Evolutionary conservation across 2,329 filamentous ascomycete genomes (phyloP).

Genomic region (Microdochium bolleyi): DNA sequence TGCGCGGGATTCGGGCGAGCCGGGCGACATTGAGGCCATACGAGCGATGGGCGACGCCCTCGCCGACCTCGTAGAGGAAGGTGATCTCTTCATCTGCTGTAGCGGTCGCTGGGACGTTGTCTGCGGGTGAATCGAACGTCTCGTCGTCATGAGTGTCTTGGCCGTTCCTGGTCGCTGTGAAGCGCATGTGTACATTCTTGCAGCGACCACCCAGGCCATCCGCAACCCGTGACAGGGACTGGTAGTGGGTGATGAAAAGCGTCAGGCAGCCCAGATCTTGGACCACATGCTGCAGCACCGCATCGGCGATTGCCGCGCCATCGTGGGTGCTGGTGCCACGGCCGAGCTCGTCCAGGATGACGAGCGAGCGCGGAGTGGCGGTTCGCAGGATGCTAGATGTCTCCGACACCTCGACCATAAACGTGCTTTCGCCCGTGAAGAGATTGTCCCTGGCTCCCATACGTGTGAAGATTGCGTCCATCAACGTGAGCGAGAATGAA

Average conservation of each 20-base stretch:
- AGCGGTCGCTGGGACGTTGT: slow-evolving; percentile 23
- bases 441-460: slow-evolving; percentile 97
- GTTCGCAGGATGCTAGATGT: slow-evolving; percentile 85
- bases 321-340: slow-evolving; percentile 92
- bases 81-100: slow-evolving; percentile 71
- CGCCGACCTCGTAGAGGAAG: slow-evolving; percentile 86
- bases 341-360: slow-evolving; percentile 92
- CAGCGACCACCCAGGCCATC: slow-evolving; percentile 59
- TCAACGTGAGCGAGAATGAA: slow-evolving; percentile 65
- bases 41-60: slow-evolving; percentile 85
- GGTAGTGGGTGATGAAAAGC: slow-evolving; percentile 97
- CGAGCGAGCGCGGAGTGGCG: slow-evolving; percentile 74
- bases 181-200: slow-evolving; percentile 91
- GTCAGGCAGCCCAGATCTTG: slow-evolving; percentile 68
- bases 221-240: slow-evolving; percentile 67
- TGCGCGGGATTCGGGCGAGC: slow-evolving; percentile 70
- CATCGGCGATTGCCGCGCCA: slow-evolving; percentile 89
- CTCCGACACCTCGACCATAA: slow-evolving; percentile 96
- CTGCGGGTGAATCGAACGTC: slow-evolving; percentile 11
- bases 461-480: slow-evolving; percentile 88
- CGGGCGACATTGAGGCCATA: slow-evolving; percentile 93
- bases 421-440: slow-evolving; percentile 88
- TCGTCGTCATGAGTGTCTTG: slow-evolving; percentile 9
- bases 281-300: slow-evolving; percentile 80
- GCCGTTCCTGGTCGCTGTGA: slow-evolving; percentile 38